Conservation (phyloP, 441 rosid genomes). For the Biscutella laevigata region DNA sequence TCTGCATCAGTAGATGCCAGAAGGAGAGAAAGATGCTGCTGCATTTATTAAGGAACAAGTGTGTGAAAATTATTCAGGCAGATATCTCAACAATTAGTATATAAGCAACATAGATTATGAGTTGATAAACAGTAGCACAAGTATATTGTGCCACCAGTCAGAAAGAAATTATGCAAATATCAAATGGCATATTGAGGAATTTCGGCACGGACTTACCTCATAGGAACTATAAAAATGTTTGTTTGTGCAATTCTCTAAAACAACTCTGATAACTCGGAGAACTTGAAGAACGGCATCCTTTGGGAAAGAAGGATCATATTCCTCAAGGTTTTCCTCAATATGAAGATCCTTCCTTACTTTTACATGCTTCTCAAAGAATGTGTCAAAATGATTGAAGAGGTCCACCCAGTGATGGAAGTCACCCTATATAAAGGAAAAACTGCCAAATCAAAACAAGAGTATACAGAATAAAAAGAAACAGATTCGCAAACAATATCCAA, state of each 20-base stretch:
- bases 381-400: constrained; percentile 88
- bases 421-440: constrained; percentile 49
- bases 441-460: constrained; percentile 17
- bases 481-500: not conserved
- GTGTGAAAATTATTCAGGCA: constrained; percentile 20
- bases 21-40: constrained; percentile 92
- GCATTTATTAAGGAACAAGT: constrained; percentile 33
- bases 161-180: constrained; percentile 1
- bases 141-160: not conserved
- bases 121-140: not conserved
- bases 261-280: constrained; percentile 82
- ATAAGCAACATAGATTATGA: not conserved
- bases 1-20: constrained; percentile 97
- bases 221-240: constrained; percentile 88
- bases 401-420: constrained; percentile 99
- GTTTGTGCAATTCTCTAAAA: constrained; percentile 92
- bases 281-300: constrained; percentile 83
- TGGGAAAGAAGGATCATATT: constrained; percentile 72
- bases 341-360: constrained; percentile 85
- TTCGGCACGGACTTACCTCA: constrained; percentile 50
- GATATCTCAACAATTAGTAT: constrained; percentile 5
- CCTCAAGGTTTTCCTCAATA: constrained; percentile 63
- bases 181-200: not conserved
- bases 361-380: constrained; percentile 82
- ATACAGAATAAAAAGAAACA: not conserved